Percentiles rank a stretch among this genome's conserved stretches.
phyloP scores from a whole-genome alignment of 2,329 filamentous ascomycete species.

The Dactylellina haptotyla region DNA sequence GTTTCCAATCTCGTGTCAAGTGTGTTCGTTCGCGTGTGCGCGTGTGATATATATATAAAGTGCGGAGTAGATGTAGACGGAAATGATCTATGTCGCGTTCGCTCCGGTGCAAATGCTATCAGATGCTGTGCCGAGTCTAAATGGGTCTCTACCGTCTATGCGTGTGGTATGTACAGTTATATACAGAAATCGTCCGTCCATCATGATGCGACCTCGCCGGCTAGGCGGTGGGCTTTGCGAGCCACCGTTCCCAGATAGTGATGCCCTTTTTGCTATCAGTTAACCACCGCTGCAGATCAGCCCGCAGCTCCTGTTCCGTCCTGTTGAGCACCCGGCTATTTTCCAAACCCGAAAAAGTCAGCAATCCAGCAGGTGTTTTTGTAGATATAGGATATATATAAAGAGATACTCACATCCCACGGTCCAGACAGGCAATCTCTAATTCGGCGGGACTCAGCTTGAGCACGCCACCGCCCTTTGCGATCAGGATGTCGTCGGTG shows the following conservation, averaged over 20 bases:
- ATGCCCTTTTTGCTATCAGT: constrained; percentile 43
- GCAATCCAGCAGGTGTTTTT: too few relatives aligned
- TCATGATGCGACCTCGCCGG: neutral
- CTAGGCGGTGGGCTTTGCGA: constrained; percentile 25
- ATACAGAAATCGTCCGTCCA: neutral
- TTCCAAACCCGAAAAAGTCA: neutral
- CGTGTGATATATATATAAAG: too few relatives aligned
- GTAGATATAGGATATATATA: neutral
- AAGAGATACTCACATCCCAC: constrained; percentile 69
- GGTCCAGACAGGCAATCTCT: constrained; percentile 74
- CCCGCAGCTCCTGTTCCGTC: constrained; percentile 18
- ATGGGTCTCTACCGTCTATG: too few relatives aligned
- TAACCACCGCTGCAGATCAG: constrained; percentile 42
- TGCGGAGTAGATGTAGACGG: too few relatives aligned
- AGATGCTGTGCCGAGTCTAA: too few relatives aligned
- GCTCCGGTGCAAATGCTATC: too few relatives aligned
- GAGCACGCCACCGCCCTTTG: constrained; percentile 70
- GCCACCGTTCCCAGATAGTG: constrained; percentile 44
- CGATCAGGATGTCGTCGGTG: constrained; percentile 76
- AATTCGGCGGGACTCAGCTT: constrained; percentile 73
- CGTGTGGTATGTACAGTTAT: constrained; percentile 7
- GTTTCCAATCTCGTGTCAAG: neutral
- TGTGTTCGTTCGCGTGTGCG: too few relatives aligned
- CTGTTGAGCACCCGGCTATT: constrained; percentile 23
- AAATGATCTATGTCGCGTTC: too few relatives aligned